phyloP scores from a whole-genome alignment of 306 rosid genomes.

The Hippophae gyantsensis region DNA sequence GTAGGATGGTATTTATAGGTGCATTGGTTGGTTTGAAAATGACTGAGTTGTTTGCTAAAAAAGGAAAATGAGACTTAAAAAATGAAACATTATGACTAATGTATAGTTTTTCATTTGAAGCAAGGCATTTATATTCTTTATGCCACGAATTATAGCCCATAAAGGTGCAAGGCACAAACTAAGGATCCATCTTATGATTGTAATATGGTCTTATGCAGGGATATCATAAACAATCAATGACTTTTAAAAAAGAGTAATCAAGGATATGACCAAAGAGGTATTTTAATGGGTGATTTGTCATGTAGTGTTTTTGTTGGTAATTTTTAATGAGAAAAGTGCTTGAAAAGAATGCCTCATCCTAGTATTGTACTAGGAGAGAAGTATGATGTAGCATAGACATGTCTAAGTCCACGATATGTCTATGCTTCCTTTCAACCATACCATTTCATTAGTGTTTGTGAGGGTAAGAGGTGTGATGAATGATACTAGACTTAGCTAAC shows the following conservation, averaged over 20 bases:
- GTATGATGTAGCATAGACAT: no score
- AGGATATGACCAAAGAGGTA: not conserved
- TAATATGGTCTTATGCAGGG: not conserved
- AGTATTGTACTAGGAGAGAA: no score
- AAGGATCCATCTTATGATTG: not conserved
- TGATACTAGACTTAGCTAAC: no score
- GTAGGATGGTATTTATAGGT: not conserved
- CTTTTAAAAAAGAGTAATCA: not conserved
- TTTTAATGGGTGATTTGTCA: not conserved
- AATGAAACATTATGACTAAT: not conserved
- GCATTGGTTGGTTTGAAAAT: not conserved
- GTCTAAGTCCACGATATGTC: no score
- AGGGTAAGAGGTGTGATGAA: no score
- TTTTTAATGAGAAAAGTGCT: no score
- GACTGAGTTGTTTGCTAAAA: no score
- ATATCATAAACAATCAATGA: no score
- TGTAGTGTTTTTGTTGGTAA: not conserved
- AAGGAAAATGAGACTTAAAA: not conserved
- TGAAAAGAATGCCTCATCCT: no score
- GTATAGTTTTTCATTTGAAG: no score
- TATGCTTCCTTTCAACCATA: no score
- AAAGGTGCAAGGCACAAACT: not conserved
- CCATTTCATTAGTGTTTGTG: no score
- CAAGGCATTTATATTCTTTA: not conserved
- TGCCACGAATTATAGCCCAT: not conserved